These are phyloP conservation scores for Chrysopogon serrulatus DNA, from an alignment of 176 grass and related monocot species.

Conservation along the genomic window DNA sequence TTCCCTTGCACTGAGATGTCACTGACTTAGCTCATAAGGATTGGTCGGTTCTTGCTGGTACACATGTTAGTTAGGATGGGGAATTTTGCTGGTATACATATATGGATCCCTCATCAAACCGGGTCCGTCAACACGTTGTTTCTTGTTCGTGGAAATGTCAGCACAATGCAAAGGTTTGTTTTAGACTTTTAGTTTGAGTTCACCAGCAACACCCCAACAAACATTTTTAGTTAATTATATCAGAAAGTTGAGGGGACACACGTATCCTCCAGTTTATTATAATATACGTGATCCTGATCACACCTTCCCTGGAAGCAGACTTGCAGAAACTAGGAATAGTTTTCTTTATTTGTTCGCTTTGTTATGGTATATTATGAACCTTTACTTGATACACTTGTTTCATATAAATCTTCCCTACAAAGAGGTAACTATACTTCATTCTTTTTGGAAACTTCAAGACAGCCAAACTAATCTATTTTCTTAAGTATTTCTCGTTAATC, in stretches of 20 bases:
- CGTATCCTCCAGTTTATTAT: background rate
- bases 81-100: background rate
- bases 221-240: background rate
- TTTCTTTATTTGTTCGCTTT: background rate
- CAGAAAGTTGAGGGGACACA: background rate
- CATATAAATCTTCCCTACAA: background rate
- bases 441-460: background rate
- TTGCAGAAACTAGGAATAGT: background rate
- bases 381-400: background rate
- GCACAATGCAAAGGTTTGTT: background rate
- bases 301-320: background rate
- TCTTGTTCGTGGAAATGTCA: background rate
- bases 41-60: slow-evolving; percentile 14
- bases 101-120: background rate
- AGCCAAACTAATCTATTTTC: background rate
- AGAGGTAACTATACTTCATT: background rate
- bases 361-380: background rate
- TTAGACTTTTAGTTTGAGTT: background rate
- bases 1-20: background rate
- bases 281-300: background rate
- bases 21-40: background rate
- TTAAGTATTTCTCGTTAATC: background rate
- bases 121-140: background rate
- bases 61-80: background rate
- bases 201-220: background rate